phyloP scores from a whole-genome alignment of 2,329 filamentous ascomycete species.

The Ustulina deusta region DNA sequence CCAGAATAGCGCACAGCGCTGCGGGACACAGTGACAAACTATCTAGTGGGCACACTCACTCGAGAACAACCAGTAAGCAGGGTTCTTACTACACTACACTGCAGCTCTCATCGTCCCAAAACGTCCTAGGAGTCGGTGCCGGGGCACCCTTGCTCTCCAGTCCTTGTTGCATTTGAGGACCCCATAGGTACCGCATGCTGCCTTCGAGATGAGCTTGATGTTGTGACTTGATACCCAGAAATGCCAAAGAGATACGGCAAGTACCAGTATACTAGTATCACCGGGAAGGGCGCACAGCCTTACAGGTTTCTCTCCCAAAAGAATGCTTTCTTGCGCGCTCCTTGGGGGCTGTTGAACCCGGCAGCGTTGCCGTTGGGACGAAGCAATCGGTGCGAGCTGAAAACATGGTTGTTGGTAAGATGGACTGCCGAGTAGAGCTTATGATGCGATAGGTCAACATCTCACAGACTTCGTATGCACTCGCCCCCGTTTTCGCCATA shows the following conservation, averaged over 20 bases:
- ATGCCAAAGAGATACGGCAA: slow-evolving; percentile 13
- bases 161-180: slow-evolving; percentile 37
- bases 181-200: slow-evolving; percentile 33
- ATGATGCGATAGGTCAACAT: slow-evolving; percentile 35
- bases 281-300: slow-evolving; percentile 7
- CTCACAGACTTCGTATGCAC: slow-evolving; percentile 10
- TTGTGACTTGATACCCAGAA: slow-evolving; percentile 21
- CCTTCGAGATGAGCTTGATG: slow-evolving; percentile 33
- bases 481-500: slow-evolving; percentile 8
- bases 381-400: slow-evolving; percentile 32
- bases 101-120: slow-evolving; percentile 21
- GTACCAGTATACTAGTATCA: slow-evolving; percentile 17
- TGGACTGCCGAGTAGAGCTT: slow-evolving; percentile 19
- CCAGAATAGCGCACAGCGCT: slow-evolving; percentile 3
- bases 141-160: slow-evolving; percentile 35
- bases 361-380: slow-evolving; percentile 11
- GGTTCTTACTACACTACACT: slow-evolving; percentile 34
- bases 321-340: background rate
- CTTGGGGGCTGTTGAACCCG: slow-evolving; percentile 15
- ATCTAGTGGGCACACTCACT: slow-evolving; percentile 7
- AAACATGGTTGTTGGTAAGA: slow-evolving; percentile 31
- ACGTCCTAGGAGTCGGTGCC: slow-evolving; percentile 33
- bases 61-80: slow-evolving; percentile 36
- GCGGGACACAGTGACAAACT: slow-evolving; percentile 17
- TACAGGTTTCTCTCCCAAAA: slow-evolving; percentile 1